phyloP scores from a whole-genome alignment of 1,139 yeast genomes.

The Nakaseomyces glabratus region DNA sequence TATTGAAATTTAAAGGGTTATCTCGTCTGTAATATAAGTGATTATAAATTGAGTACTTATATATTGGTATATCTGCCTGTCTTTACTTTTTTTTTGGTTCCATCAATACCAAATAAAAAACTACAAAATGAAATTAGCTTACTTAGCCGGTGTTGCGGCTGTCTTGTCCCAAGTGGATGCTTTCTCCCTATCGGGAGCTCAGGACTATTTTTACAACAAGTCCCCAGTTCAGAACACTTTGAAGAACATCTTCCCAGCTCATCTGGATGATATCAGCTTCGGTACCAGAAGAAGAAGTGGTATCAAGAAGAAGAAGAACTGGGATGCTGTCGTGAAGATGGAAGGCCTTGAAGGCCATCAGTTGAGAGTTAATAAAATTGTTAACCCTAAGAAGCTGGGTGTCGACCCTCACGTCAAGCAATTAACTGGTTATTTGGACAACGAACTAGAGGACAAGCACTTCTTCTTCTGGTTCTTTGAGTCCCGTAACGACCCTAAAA shows the following conservation, averaged over 20 bases:
- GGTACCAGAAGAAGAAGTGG: background rate
- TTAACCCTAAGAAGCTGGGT: constrained; percentile 51
- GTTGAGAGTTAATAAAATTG: constrained; percentile 48
- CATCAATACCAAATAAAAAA: too few species aligned
- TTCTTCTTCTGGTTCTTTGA: constrained; percentile 82
- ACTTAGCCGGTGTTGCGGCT: too few species aligned
- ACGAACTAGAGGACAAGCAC: constrained; percentile 67
- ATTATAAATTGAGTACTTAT: too few species aligned
- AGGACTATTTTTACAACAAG: background rate
- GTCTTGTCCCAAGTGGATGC: too few species aligned
- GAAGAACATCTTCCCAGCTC: constrained; percentile 13
- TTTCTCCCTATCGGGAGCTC: too few species aligned
- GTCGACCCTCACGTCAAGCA: constrained; percentile 68
- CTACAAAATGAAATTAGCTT: too few species aligned
- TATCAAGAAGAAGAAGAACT: constrained; percentile 28
- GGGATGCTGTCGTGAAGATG: constrained; percentile 47
- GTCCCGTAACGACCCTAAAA: constrained; percentile 79
- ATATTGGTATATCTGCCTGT: too few species aligned
- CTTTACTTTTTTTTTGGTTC: too few species aligned
- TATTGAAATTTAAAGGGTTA: too few species aligned
- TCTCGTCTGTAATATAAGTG: too few species aligned
- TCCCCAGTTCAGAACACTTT: constrained; percentile 13
- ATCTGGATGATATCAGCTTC: background rate
- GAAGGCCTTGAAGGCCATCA: constrained; percentile 44
- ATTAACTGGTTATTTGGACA: constrained; percentile 81